These are phyloP conservation scores for Licmophora abbreviata DNA, from an alignment of 108 stramenopile genomes.

Conservation along the genomic window DNA sequence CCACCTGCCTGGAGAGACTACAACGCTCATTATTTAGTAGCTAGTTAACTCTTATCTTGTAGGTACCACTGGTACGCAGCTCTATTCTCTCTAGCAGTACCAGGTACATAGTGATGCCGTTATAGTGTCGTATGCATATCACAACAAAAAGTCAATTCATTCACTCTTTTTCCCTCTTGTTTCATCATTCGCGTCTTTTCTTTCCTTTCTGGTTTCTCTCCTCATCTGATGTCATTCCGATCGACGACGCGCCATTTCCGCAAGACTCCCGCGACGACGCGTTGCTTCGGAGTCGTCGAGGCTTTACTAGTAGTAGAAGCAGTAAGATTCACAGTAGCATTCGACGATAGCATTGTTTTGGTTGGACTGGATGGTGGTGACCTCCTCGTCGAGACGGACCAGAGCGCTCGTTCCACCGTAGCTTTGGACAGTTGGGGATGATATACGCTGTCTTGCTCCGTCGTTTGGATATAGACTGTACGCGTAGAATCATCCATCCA, in stretches of 20 bases:
- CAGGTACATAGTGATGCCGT: too few relatives aligned
- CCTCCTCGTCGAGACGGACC: neutral
- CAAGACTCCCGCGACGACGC: constrained; percentile 26
- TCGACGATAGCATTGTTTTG: neutral
- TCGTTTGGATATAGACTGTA: constrained; percentile 10
- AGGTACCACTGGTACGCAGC: too few relatives aligned
- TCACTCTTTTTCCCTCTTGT: too few relatives aligned
- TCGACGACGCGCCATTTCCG: constrained; percentile 21
- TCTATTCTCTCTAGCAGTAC: too few relatives aligned
- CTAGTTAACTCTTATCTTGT: too few relatives aligned
- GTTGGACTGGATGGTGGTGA: neutral
- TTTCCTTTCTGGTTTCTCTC: too few relatives aligned
- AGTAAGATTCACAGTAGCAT: neutral
- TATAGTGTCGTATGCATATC: too few relatives aligned
- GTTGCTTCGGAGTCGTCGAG: constrained; percentile 1
- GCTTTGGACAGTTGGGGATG: constrained; percentile 3
- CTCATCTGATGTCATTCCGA: too few relatives aligned
- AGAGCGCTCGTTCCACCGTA: neutral
- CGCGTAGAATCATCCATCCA: constrained; percentile 17
- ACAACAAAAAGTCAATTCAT: too few relatives aligned
- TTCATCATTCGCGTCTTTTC: too few relatives aligned
- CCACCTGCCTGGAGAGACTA: too few relatives aligned
- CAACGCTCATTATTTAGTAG: too few relatives aligned
- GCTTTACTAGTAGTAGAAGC: neutral
- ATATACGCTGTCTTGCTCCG: neutral